Evolutionary conservation across 2,329 filamentous ascomycete genomes (phyloP).

Genomic region (Alternaria conjuncta): DNA sequence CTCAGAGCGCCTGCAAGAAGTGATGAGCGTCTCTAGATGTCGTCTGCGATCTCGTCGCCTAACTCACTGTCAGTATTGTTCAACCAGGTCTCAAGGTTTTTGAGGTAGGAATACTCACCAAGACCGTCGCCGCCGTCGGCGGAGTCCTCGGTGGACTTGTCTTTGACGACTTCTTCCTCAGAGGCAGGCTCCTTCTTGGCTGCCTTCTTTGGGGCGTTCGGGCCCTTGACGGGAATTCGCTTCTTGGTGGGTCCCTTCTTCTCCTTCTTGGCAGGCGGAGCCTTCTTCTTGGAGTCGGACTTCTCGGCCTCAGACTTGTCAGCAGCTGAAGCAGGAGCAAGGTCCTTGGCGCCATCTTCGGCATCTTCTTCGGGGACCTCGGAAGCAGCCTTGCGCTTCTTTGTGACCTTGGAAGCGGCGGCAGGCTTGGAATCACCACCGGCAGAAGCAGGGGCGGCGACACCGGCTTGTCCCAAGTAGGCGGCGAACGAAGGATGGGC

Average conservation of each 20-base stretch:
- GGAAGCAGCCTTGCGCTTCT: constrained; percentile 34
- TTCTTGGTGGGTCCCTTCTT: constrained; percentile 3
- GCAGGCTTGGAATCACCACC: constrained; percentile 13
- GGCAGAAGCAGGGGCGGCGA: background rate
- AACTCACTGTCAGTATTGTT: constrained; percentile 17
- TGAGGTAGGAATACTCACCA: constrained; percentile 20
- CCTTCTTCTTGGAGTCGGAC: constrained; percentile 18
- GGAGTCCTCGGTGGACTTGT: constrained; percentile 4
- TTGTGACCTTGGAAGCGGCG: background rate
- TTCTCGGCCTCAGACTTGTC: constrained; percentile 12
- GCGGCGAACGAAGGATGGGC: constrained; percentile 29
- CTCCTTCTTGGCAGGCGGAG: constrained; percentile 20
- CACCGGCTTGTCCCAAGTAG: constrained; percentile 23
- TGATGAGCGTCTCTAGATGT: constrained; percentile 1
- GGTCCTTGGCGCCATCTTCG: constrained; percentile 13
- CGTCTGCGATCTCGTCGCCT: constrained; percentile 6
- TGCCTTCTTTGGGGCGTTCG: constrained; percentile 25
- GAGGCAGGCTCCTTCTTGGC: constrained; percentile 21
- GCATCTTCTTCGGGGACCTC: constrained; percentile 6
- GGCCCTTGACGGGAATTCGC: background rate
- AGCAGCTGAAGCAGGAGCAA: constrained; percentile 22
- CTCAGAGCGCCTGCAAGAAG: background rate
- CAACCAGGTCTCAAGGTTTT: constrained; percentile 16
- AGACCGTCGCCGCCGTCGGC: constrained; percentile 22
- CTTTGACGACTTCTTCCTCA: constrained; percentile 8